Evolutionary conservation across 352 stramenopile genomes (phyloP), one percentile per base, ranked within the genome.

Genomic region (Globisporangium takayamanum): DNA sequence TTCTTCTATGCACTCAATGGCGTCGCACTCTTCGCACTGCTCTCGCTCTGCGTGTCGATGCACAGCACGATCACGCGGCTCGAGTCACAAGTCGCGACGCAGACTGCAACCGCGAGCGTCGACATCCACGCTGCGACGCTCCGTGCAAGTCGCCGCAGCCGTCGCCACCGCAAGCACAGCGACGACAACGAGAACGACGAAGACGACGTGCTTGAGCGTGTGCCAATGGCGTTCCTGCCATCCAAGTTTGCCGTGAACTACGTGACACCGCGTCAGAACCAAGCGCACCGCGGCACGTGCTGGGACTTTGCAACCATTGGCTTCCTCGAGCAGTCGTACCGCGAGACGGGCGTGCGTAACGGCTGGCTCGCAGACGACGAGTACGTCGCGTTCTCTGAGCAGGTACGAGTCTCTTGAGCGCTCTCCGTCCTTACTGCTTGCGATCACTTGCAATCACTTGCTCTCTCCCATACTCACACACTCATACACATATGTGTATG

Each of bases 251-350:
- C 82, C 0, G 80, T 92, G 26, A 64, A 89, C 62, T 88, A 84
- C 60, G 80, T 92, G 20, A 92, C 80, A 18, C 82, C 80, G 22
- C 80, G 82, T 0, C 72, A 89, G 61, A 72, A 92, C 51, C 82
- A 92, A 60, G 76, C 80, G 52, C 74, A 84, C 42, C 83, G 83
- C 42, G 83, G 83, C 42, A 92, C 80, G 3, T 92, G 83, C 64
- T 92, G 83, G 83, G 83, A 92, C 64, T 92, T 92, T 53, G 80
- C 83, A 2, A 90, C 83, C 7, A 82, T 92, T 48, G 74, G 74
- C 26, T 84, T 90, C 55, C 61, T 92, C 39, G 83, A 92, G 64
- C 78, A 88, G 57, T 89, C 80, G 55, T 92, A 92, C 61, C 74
- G 83, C 28, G 78, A 78, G 30, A 72, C 88, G 22, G 83, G 80